These are phyloP conservation scores for Furcasterigmium furcatum DNA, from an alignment of 2,329 filamentous ascomycete genomes.

Conservation along the genomic window DNA sequence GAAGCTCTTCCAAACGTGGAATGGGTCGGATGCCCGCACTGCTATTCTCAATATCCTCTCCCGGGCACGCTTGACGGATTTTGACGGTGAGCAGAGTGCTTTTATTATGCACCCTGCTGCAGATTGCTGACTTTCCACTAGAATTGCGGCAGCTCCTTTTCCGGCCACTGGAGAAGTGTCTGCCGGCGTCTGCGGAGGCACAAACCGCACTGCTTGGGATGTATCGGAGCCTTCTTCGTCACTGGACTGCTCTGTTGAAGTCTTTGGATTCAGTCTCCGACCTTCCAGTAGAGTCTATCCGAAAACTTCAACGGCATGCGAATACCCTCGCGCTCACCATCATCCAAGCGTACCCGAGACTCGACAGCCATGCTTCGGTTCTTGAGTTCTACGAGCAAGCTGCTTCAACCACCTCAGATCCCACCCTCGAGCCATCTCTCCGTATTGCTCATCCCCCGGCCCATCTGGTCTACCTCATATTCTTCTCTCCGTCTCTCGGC, in stretches of 20 bases:
- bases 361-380: conserved; percentile 50
- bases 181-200: conserved; percentile 32
- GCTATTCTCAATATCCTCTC: conserved; percentile 56
- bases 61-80: conserved; percentile 51
- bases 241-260: conserved; percentile 49
- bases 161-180: conserved; percentile 40
- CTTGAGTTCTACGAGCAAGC: conserved; percentile 69
- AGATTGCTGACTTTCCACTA: conserved; percentile 19
- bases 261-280: conserved; percentile 30
- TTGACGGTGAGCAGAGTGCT: conserved; percentile 41
- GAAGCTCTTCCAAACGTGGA: conserved; percentile 57
- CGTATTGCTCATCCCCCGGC: conserved; percentile 67
- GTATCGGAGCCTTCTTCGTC: conserved; percentile 63
- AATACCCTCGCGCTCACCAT: conserved; percentile 57
- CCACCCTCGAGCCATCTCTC: conserved; percentile 47
- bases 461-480: conserved; percentile 64
- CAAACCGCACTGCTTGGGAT: conserved; percentile 61
- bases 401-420: conserved; percentile 52
- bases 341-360: conserved; percentile 46
- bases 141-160: conserved; percentile 49
- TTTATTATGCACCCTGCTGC: background rate
- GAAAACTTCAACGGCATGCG: conserved; percentile 43
- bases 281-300: conserved; percentile 30
- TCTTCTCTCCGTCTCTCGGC: conserved; percentile 62
- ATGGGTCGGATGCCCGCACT: conserved; percentile 52